Percentiles rank a stretch among this genome's conserved stretches.
phyloP scores from a whole-genome alignment of 2,329 filamentous ascomycete genomes.

The Cordyceps cateniannulata region DNA sequence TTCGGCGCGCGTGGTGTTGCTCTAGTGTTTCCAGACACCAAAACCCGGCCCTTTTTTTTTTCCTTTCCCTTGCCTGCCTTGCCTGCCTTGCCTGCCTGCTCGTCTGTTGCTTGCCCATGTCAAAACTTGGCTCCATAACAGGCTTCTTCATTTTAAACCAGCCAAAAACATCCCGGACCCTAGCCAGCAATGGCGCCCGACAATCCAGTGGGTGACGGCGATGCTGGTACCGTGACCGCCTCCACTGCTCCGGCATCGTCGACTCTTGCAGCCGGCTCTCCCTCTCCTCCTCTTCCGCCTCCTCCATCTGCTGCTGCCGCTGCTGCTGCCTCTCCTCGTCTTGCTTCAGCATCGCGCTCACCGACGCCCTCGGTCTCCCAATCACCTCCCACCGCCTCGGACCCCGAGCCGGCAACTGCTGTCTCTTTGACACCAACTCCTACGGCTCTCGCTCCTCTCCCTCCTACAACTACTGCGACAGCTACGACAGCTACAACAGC shows the following conservation, averaged over 20 bases:
- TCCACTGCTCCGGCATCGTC: constrained; percentile 5
- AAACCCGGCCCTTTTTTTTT: background rate
- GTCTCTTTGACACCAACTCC: constrained; percentile 1
- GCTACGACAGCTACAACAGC: no score
- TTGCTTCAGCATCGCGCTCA: background rate
- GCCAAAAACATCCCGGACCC: constrained; percentile 8
- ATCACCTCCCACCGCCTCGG: background rate
- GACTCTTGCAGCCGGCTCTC: constrained; percentile 9
- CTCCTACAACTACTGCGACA: no score
- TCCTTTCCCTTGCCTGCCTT: background rate
- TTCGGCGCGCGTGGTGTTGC: background rate
- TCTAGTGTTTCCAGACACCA: constrained; percentile 1
- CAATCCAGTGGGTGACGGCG: constrained; percentile 8
- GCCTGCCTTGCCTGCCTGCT: no score
- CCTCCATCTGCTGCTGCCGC: background rate
- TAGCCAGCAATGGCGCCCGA: constrained; percentile 10
- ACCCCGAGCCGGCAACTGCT: background rate
- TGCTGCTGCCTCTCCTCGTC: background rate
- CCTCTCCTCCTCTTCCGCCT: constrained; percentile 12
- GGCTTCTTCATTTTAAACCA: constrained; percentile 11
- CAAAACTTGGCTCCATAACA: constrained; percentile 11
- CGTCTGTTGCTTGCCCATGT: background rate
- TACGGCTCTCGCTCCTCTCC: background rate
- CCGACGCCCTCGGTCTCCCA: background rate
- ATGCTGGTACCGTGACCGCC: constrained; percentile 4